These are phyloP conservation scores for Leptoxyphium fumago DNA, from an alignment of 2,329 filamentous ascomycete genomes.

Conservation along the genomic window DNA sequence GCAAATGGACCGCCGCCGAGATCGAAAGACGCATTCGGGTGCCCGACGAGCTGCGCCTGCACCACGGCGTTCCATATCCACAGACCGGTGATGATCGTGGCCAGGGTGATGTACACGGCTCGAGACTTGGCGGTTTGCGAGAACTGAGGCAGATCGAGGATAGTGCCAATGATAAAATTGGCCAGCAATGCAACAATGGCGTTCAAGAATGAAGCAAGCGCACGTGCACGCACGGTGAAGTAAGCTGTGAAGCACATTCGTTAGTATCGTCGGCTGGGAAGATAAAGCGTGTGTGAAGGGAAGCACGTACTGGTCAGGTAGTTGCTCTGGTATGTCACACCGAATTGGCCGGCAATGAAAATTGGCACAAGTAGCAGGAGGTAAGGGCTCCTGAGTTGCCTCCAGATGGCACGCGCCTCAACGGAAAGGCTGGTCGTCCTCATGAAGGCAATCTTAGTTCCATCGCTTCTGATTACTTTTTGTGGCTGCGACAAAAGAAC, in stretches of 20 bases:
- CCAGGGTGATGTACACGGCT: constrained; percentile 5
- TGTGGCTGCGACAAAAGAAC: constrained; percentile 21
- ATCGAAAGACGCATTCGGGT: constrained; percentile 5
- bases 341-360: constrained; percentile 27
- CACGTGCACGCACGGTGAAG: constrained; percentile 31
- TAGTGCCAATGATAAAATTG: constrained; percentile 2
- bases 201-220: constrained; percentile 27
- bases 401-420: constrained; percentile 26
- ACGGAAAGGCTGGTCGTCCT: constrained; percentile 21
- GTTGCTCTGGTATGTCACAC: constrained; percentile 31
- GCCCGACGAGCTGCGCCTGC: constrained; percentile 2
- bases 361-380: constrained; percentile 26
- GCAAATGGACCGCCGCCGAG: constrained; percentile 6
- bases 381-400: constrained; percentile 14
- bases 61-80: constrained; percentile 8
- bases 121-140: constrained; percentile 5
- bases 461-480: constrained; percentile 28
- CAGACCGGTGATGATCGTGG: constrained; percentile 4
- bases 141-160: constrained; percentile 5
- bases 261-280: not conserved
- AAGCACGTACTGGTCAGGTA: constrained; percentile 27
- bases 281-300: not conserved
- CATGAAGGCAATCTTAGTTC: constrained; percentile 22
- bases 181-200: constrained; percentile 19
- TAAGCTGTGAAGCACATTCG: constrained; percentile 16